phyloP scores from a whole-genome alignment of 1,284 basidiomycete genomes.

The Termitomyces sp. region DNA sequence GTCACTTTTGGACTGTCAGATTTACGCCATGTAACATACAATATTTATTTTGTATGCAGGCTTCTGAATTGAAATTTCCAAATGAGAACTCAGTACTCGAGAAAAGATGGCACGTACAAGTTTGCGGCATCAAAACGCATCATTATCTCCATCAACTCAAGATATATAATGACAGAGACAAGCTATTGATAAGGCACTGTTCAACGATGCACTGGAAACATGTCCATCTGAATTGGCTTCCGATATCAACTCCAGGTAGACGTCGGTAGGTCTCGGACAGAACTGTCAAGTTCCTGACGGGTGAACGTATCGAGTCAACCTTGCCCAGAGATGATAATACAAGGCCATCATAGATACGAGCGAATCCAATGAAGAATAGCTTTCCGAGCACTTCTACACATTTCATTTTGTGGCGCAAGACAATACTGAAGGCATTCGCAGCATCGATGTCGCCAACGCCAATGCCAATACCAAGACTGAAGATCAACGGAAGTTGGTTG shows the following conservation, averaged over 20 bases:
- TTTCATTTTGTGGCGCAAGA: not conserved
- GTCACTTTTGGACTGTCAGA: not conserved
- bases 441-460: constrained; percentile 49
- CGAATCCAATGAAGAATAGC: not conserved
- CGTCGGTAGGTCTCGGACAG: not conserved
- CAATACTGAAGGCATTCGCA: not conserved
- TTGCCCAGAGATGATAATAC: not conserved
- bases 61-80: not conserved
- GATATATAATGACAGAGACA: not conserved
- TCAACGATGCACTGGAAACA: not conserved
- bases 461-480: constrained; percentile 50
- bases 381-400: too few species aligned
- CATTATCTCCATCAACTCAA: not conserved
- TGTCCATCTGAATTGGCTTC: not conserved
- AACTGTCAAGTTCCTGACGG: not conserved
- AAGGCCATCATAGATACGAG: not conserved
- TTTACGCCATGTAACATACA: too few species aligned
- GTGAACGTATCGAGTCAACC: not conserved
- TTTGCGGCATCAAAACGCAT: not conserved
- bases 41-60: not conserved
- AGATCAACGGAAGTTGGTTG: constrained; percentile 47
- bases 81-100: not conserved
- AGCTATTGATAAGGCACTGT: not conserved
- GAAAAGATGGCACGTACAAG: not conserved
- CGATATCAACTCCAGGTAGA: not conserved